These are phyloP conservation scores for Brassica cretica DNA, from an alignment of 345 rosid species.

Conservation along the genomic window DNA sequence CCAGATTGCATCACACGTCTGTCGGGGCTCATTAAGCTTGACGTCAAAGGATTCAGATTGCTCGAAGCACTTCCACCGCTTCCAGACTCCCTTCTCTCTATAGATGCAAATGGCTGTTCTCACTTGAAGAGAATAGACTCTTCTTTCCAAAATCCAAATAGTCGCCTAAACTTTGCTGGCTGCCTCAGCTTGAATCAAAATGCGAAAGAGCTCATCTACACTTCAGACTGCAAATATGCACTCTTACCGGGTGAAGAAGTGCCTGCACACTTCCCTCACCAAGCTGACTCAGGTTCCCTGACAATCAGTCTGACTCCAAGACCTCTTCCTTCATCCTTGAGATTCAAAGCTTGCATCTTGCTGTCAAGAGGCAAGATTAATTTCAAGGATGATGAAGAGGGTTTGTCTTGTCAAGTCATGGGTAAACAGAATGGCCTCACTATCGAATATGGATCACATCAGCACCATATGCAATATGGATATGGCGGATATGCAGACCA, in stretches of 20 bases:
- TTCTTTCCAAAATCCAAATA: background rate
- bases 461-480: background rate
- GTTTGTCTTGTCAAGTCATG: background rate
- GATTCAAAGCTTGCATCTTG: background rate
- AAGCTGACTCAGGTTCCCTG: background rate
- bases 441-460: background rate
- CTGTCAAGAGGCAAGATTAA: background rate
- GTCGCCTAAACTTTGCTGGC: background rate
- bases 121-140: background rate
- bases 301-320: background rate
- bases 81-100: background rate
- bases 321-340: background rate
- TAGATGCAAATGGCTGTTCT: background rate
- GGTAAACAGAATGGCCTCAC: background rate
- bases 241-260: background rate
- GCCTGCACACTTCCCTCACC: background rate
- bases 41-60: background rate
- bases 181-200: background rate
- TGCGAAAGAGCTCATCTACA: background rate
- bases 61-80: background rate
- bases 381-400: too few species aligned
- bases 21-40: background rate
- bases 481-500: background rate
- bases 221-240: background rate
- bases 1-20: background rate